Evolutionary conservation across 1,284 basidiomycete species (phyloP).

Genomic region (Marasmius fiardii): DNA sequence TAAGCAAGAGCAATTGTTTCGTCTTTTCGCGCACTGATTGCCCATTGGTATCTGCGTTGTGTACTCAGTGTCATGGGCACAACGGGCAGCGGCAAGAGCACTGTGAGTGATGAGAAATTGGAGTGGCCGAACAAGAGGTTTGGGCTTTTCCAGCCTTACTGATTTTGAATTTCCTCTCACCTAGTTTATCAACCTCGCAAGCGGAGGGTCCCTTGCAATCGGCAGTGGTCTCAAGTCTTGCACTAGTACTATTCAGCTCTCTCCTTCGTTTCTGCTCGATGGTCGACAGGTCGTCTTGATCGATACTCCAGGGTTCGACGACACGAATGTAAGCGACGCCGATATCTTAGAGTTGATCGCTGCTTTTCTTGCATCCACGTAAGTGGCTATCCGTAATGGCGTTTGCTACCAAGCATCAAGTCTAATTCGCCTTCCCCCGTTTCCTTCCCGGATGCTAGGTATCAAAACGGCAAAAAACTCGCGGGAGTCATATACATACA

Average conservation of each 20-base stretch:
- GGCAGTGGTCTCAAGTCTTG: conserved; percentile 29
- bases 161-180: no score
- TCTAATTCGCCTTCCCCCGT: neutral
- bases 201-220: conserved; percentile 25
- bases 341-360: conserved; percentile 26
- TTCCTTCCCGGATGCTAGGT: neutral
- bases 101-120: no score
- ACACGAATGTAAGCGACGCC: conserved; percentile 25
- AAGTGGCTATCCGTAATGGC: conserved; percentile 7
- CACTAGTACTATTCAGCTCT: conserved; percentile 23
- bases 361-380: conserved; percentile 18
- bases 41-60: no score
- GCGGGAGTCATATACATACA: conserved; percentile 50
- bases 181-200: conserved; percentile 35
- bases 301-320: conserved; percentile 34
- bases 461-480: conserved; percentile 32
- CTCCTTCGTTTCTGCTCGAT: conserved; percentile 24
- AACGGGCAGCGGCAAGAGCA: neutral
- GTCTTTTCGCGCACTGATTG: no score
- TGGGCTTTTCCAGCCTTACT: no score
- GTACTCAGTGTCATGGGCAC: neutral
- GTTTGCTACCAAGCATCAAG: no score
- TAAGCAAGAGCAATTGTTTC: no score
- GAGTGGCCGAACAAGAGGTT: no score
- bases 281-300: conserved; percentile 23